Conservation (phyloP, 2,329 filamentous ascomycete species). For the Cladosporium sp. region DNA sequence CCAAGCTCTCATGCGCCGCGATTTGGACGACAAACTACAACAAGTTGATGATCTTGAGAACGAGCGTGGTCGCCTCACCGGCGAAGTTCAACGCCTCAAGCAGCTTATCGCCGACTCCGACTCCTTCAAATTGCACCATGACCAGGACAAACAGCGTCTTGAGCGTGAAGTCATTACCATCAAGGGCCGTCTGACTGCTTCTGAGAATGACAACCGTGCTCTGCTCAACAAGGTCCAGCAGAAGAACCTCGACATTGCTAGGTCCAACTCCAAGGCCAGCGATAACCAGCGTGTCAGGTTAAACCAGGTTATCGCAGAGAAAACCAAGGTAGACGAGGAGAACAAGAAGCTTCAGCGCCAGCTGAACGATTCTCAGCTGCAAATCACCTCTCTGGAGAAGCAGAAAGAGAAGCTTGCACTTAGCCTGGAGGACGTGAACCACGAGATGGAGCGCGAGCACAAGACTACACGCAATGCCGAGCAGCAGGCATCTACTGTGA, state of each 20-base stretch:
- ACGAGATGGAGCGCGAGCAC: slow-evolving; percentile 86
- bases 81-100: slow-evolving; percentile 81
- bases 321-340: slow-evolving; percentile 78
- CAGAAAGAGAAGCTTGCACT: slow-evolving; percentile 90
- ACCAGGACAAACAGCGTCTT: slow-evolving; percentile 89
- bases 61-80: slow-evolving; percentile 73
- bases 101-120: slow-evolving; percentile 86
- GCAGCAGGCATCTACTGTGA: slow-evolving; percentile 77
- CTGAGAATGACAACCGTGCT: slow-evolving; percentile 92
- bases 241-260: slow-evolving; percentile 92
- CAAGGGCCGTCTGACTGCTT: slow-evolving; percentile 84
- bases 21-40: slow-evolving; percentile 76
- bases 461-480: slow-evolving; percentile 88
- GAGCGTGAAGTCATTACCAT: slow-evolving; percentile 89
- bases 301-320: slow-evolving; percentile 75
- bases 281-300: slow-evolving; percentile 81
- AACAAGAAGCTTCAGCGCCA: slow-evolving; percentile 79
- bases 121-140: slow-evolving; percentile 83
- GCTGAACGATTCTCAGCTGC: slow-evolving; percentile 80
- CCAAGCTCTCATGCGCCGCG: slow-evolving; percentile 72
- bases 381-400: slow-evolving; percentile 83
- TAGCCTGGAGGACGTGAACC: slow-evolving; percentile 85
- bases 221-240: slow-evolving; percentile 97
- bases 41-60: slow-evolving; percentile 76
- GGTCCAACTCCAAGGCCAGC: slow-evolving; percentile 80